phyloP scores from a whole-genome alignment of 2,329 filamentous ascomycete species.

The Penicillium sp. region DNA sequence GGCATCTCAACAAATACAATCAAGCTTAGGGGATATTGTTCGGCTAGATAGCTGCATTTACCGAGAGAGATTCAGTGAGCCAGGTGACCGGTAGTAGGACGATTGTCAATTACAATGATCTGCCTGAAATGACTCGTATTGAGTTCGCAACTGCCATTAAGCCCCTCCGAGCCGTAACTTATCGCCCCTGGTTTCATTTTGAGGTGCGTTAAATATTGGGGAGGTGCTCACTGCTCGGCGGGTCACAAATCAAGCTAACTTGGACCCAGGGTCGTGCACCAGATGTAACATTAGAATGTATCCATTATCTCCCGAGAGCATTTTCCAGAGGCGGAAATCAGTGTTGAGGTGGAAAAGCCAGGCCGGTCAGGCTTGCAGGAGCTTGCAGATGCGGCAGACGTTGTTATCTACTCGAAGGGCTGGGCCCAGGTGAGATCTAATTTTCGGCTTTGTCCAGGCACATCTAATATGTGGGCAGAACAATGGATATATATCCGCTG shows the following conservation, averaged over 20 bases:
- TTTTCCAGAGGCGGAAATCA: constrained; percentile 53
- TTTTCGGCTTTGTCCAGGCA: no score
- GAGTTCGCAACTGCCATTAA: constrained; percentile 57
- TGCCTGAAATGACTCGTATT: constrained; percentile 63
- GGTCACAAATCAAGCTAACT: background rate
- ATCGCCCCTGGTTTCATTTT: constrained; percentile 64
- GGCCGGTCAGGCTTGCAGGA: constrained; percentile 57
- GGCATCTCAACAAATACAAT: constrained; percentile 52
- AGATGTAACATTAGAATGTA: constrained; percentile 58
- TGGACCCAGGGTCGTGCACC: constrained; percentile 60
- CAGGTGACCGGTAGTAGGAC: constrained; percentile 60
- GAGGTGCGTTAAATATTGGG: constrained; percentile 46
- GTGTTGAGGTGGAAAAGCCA: constrained; percentile 72
- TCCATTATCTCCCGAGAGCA: constrained; percentile 53
- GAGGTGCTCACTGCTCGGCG: background rate
- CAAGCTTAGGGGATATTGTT: constrained; percentile 54
- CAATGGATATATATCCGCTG: constrained; percentile 46
- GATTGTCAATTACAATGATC: constrained; percentile 66
- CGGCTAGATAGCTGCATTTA: constrained; percentile 59
- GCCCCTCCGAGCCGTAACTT: constrained; percentile 34
- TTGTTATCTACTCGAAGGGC: constrained; percentile 69
- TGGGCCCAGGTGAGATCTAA: constrained; percentile 62
- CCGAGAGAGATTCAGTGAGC: constrained; percentile 51
- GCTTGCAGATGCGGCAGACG: constrained; percentile 62
- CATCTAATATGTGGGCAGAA: constrained; percentile 17